phyloP scores from a whole-genome alignment of 176 grass and related monocot genomes.

The Lolium multiflorum region DNA sequence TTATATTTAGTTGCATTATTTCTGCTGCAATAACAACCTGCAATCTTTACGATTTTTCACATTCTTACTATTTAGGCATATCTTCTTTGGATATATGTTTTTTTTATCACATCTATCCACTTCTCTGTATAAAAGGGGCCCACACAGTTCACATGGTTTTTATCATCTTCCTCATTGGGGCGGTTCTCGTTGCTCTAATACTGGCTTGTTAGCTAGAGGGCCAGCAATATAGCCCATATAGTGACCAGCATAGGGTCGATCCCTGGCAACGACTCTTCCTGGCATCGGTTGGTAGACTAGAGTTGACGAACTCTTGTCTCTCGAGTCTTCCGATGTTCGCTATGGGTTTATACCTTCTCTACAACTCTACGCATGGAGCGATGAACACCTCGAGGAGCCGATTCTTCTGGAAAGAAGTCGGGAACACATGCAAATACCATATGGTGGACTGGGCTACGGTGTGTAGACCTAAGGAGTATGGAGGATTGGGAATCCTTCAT shows the following conservation, averaged over 20 bases:
- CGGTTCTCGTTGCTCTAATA: neutral
- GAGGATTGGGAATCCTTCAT: no score
- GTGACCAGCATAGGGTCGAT: neutral
- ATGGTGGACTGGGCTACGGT: no score
- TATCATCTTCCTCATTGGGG: neutral
- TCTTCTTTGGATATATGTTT: neutral
- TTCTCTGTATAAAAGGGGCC: neutral
- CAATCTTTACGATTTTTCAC: neutral
- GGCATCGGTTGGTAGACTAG: no score
- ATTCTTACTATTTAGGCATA: neutral
- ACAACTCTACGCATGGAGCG: no score
- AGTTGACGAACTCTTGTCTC: no score
- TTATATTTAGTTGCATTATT: neutral
- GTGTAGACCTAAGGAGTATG: no score
- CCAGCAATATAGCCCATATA: neutral
- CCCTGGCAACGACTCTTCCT: no score
- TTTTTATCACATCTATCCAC: neutral
- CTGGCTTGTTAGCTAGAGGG: neutral
- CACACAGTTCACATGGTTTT: neutral
- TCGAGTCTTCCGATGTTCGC: no score
- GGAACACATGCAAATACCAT: no score
- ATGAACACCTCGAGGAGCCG: no score
- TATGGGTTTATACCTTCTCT: no score
- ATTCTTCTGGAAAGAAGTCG: no score
- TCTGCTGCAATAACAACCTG: neutral